Evolutionary conservation across 2,329 filamentous ascomycete genomes (phyloP).

Genomic region (Passalora sequoiae): DNA sequence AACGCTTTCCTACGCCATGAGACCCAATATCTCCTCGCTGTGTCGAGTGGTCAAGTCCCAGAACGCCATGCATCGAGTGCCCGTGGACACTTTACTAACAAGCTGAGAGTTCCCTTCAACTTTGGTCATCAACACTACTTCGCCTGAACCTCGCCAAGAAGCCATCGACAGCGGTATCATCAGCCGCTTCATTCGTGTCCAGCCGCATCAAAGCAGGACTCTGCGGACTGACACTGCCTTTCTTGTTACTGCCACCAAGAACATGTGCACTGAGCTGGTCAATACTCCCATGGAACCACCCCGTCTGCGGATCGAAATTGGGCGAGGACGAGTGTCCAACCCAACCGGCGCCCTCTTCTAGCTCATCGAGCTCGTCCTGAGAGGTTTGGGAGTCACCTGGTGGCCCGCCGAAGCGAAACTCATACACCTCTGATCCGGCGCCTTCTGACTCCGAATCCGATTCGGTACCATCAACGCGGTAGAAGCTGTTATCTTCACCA

Average conservation of each 20-base stretch:
- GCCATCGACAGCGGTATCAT: conserved; percentile 8
- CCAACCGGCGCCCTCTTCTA: conserved; percentile 16
- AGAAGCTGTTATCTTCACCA: conserved; percentile 31
- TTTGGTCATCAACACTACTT: conserved; percentile 17
- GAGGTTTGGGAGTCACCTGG: conserved; percentile 16
- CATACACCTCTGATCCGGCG: conserved; percentile 25
- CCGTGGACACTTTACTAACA: too few species aligned
- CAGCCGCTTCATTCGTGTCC: neutral
- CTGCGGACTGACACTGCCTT: conserved; percentile 13
- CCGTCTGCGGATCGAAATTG: conserved; percentile 28
- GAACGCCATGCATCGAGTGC: too few species aligned
- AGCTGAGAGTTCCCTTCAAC: too few species aligned
- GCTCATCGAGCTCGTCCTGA: conserved; percentile 21
- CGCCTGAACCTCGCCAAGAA: conserved; percentile 15
- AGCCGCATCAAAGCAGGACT: conserved; percentile 13
- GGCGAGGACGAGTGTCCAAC: conserved; percentile 16
- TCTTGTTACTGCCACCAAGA: conserved; percentile 8
- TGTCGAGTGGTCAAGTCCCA: too few species aligned
- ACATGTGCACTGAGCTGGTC: conserved; percentile 25
- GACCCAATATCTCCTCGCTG: too few species aligned
- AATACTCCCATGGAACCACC: conserved; percentile 32
- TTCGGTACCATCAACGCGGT: conserved; percentile 29
- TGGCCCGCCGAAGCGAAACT: conserved; percentile 25
- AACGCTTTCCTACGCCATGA: too few species aligned
- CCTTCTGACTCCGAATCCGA: conserved; percentile 25